phyloP scores from a whole-genome alignment of 139 green algal species.

The Chlamydomonas urium region DNA sequence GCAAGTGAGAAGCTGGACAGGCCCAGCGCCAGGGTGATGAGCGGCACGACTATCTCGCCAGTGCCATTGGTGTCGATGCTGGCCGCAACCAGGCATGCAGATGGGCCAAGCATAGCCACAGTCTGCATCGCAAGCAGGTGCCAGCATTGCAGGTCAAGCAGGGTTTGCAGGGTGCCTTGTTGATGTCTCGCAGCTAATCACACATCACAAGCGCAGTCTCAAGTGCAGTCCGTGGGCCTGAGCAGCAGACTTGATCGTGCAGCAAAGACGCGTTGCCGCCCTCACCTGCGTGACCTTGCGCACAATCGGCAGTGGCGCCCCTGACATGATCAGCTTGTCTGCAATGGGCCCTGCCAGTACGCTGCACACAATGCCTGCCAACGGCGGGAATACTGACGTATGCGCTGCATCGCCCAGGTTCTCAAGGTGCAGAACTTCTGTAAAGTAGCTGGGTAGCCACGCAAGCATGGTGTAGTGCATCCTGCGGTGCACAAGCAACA shows the following conservation, averaged over 20 bases:
- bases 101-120: conserved; percentile 80
- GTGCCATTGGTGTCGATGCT: conserved; percentile 17
- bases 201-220: no score
- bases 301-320: conserved; percentile 58
- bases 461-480: conserved; percentile 93
- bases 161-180: no score
- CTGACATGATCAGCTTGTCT: conserved; percentile 69
- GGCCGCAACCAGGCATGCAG: not conserved
- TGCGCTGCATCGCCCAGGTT: conserved; percentile 65
- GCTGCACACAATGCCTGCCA: conserved; percentile 64
- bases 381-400: conserved; percentile 70
- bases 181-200: no score
- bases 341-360: conserved; percentile 55
- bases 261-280: not conserved
- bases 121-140: no score
- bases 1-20: conserved; percentile 73
- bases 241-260: not conserved
- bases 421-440: conserved; percentile 21
- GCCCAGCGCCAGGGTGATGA: conserved; percentile 74
- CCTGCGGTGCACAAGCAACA: conserved; percentile 1
- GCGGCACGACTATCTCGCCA: conserved; percentile 22
- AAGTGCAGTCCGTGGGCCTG: no score
- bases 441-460: conserved; percentile 96
- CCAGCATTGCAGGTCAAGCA: no score
- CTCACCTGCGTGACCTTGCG: conserved; percentile 60